Base-by-base conservation (phyloP, 345 rosid species). In the Eucalyptus globulus region DNA sequence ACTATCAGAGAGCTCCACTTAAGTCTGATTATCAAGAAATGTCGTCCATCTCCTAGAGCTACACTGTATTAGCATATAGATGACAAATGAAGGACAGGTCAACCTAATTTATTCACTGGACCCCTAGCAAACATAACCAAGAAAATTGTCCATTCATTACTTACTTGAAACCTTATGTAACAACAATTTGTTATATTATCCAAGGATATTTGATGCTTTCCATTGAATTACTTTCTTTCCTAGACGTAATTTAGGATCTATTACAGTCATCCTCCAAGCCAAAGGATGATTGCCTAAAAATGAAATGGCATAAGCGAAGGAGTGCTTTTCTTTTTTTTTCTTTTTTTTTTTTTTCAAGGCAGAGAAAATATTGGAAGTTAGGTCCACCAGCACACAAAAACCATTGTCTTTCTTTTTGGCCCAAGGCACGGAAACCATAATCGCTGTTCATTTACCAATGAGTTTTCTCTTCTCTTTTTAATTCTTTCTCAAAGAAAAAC, bases 221-320 rank as follows among this genome's bases (percentile, higher is more conserved):
- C 40, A 31, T 67, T 31, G 80, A 5, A 65, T 2, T 65, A 4
- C 21, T 67, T 67, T n/a, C 40, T 67, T 67, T 67, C 80, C 22
- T 15, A n/a, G 80, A 0, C 40, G 3, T 67, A 8, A 67, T 67
- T 67, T 67, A 67, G 80, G 76, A 62, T 62, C 87, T 45, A 85
- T 45, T 45, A 86, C 58, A 49, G 37, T 86, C 21, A 27, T 49
- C 19, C 14, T 22, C 40, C 56, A 14, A 10, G 51, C 54, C 51
- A 85, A 44, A 44, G 34, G 50, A 14, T 22, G 76, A 31, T 43
- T 91, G 91, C 98, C 97, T 91, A 60, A 21, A 62, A 62, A 27
- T 26, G 69, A 62, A 29, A 62, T 29, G 29, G 16, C n/a, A 13
- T 29, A 62, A 62, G 31, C 8, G 69, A 26, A 62, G 15, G 29